Evolutionary conservation across 2,329 filamentous ascomycete species (phyloP).

Genomic region (Paradendryphiella salina): DNA sequence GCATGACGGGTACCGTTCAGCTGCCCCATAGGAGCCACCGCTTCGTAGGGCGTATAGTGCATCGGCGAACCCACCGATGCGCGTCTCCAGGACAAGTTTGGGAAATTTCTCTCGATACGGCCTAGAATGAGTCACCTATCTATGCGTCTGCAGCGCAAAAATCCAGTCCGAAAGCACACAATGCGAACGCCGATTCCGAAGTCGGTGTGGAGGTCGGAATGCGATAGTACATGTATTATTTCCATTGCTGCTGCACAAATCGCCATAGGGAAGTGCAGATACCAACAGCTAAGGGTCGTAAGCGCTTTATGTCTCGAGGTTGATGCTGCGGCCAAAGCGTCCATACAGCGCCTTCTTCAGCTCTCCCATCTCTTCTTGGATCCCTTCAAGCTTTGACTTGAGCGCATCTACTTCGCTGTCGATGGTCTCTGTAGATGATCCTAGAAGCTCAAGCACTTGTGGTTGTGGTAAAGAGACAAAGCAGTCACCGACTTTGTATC

Average conservation of each 20-base stretch:
- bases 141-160: not conserved
- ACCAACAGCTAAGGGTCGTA: too few relatives aligned
- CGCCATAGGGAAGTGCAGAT: not conserved
- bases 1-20: conserved; percentile 15
- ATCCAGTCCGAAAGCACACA: conserved; percentile 1
- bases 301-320: conserved; percentile 72
- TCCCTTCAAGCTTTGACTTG: conserved; percentile 73
- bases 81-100: not conserved
- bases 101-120: not conserved
- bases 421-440: conserved; percentile 69
- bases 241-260: not conserved
- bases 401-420: conserved; percentile 75
- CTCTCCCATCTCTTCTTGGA: conserved; percentile 84
- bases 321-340: conserved; percentile 94
- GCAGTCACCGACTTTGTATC: conserved; percentile 95
- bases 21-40: not conserved
- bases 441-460: conserved; percentile 85
- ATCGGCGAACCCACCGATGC: conserved; percentile 1
- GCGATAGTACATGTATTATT: too few relatives aligned
- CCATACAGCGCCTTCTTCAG: conserved; percentile 93
- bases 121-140: not conserved
- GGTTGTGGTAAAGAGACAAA: conserved; percentile 85
- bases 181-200: conserved; percentile 12
- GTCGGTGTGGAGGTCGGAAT: too few relatives aligned
- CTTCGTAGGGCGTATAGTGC: not conserved